Evolutionary conservation across 495 filamentous ascomycete species (phyloP), one percentile per base, ranked within the genome.

Genomic region (Margaritispora aquatica): DNA sequence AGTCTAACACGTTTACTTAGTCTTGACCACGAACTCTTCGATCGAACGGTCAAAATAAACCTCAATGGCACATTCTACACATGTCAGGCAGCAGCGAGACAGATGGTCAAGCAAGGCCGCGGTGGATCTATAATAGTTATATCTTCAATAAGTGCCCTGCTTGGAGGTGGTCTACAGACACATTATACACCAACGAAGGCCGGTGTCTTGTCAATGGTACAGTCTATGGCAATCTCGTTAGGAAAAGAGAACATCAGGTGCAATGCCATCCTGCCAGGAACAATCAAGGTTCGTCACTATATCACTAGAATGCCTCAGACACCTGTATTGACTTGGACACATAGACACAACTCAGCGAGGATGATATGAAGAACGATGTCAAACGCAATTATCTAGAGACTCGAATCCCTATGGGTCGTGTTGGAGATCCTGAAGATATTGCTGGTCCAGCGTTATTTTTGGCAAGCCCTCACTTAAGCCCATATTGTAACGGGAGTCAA

Each of bases 181-280:
- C 91, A 96, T 63, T 96, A 95, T 70, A 95, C 91, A 22, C 91
- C 91, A 1, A 96, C 91, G 8, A 96, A 96, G 67, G 91, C 91
- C 0, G 91, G 90, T 2, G 80, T 96, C 1, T 62, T 90, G 34
- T 86, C 82, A 51, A 76, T 96, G 27, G 95, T 95, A 84, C 91
- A 96, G 75, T 88, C 84, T 57, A 82, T 80, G 24, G 91, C 91
- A 0, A 82, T 87, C 7, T 89, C 91, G n/a, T 66, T 96, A 53
- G 90, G 90, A 0, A 80, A 81, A 65, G 82, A 93, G 63, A 76
- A 77, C 3, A 89, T 96, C 22, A 70, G 91, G n/a, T 95, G 90
- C 65, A 96, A 95, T 70, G 90, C 91, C 15, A 72, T 96, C 26
- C 66, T 96, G 59, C 91, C 91, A 13, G 91, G 91, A 2, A 96